Base-by-base conservation (phyloP, 1,284 basidiomycete species). In the Athelia psychrophila region DNA sequence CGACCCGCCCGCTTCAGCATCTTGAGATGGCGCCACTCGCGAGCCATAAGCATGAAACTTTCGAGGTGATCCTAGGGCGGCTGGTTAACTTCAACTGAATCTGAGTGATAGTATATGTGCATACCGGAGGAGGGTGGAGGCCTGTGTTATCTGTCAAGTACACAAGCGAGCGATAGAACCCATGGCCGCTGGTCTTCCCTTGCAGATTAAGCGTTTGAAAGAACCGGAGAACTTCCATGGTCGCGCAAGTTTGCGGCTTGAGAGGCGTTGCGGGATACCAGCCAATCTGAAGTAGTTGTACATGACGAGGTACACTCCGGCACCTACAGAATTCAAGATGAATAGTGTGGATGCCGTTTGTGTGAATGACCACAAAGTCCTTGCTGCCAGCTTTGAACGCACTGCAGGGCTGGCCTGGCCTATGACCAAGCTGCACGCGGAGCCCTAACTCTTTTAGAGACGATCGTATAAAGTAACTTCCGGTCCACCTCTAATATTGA, bases 151-250 rank as follows among this genome's bases (percentile, higher is more conserved):
- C 57, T 19, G 51, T 58, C 45, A 49, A 16, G 9, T 42, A 32
- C 38, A 55, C 55, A 32, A 60, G 42, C 2, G 48, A 16, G 13
- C 50, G 49, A 47, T 59, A 59, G 44, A 52, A 60, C 38, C 58
- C 49, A 18, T 49, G 55, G 6, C 50, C 47, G 3, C 55, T 16
- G 15, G 50, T 24, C 16, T 51, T 47, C 22, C 52, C 55, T 47
- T 57, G 54, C 12, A 60, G 50, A 32, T 54, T 59, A 15, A 59
- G 13, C 15, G 54, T 20, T 22, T 62, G 59, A 35, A 63, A 64
- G 12, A 33, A 32, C n/a, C 50, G 46, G 3, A 64, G 51, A 13
- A 60, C 49, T 1, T 45, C 49, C 24, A 58, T 54, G 10, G 61
- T 58, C 15, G 59, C 53, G 15, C 53, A 57, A 15, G 62, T 54